Evolutionary conservation across 345 rosid genomes (phyloP).

Genomic region (Eucalyptus fibrosa): DNA sequence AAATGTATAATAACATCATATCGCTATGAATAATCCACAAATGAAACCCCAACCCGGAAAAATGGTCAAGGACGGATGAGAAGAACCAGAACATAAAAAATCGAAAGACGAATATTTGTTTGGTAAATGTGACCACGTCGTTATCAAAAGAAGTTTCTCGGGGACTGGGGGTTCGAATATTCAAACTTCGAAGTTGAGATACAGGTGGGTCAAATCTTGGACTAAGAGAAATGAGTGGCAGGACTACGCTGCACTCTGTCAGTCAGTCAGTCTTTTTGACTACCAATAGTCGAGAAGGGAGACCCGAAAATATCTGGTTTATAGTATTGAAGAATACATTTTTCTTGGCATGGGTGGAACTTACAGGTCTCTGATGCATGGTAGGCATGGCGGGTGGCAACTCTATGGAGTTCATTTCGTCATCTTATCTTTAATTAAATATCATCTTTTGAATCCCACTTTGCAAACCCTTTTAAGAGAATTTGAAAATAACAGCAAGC

Average conservation of each 20-base stretch:
- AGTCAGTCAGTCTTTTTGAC: neutral
- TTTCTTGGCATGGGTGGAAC: neutral
- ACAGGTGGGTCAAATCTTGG: neutral
- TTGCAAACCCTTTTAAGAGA: neutral
- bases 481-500: neutral
- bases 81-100: neutral
- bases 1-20: neutral
- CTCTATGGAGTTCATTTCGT: neutral
- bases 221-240: neutral
- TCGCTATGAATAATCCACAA: neutral
- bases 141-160: neutral
- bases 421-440: neutral
- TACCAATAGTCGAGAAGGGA: neutral
- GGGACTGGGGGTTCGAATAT: neutral
- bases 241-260: neutral
- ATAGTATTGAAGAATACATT: neutral
- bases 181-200: neutral
- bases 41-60: neutral
- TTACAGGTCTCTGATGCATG: neutral
- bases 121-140: neutral
- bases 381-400: neutral
- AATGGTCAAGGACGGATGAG: neutral
- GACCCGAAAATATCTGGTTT: neutral
- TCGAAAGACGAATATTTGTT: neutral
- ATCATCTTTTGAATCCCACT: neutral